These are phyloP conservation scores for Lindgomyces ingoldianus DNA, from an alignment of 495 filamentous ascomycete species.

Conservation along the genomic window DNA sequence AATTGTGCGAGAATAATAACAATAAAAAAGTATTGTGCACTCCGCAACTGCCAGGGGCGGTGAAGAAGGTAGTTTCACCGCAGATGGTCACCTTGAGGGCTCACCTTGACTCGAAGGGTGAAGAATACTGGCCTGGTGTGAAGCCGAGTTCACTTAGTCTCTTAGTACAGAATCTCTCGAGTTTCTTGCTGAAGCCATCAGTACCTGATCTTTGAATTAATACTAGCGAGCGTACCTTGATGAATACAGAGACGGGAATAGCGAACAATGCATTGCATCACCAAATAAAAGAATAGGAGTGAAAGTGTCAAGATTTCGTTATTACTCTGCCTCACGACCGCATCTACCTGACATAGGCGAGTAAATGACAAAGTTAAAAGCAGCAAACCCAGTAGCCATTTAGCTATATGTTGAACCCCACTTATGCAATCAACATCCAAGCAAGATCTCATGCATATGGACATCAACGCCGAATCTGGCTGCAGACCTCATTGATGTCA, in stretches of 20 bases:
- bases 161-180: too few relatives aligned
- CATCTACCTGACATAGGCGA: constrained; percentile 9
- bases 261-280: too few relatives aligned
- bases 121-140: too few relatives aligned
- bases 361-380: constrained; percentile 2
- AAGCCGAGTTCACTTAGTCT: too few relatives aligned
- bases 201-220: too few relatives aligned
- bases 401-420: constrained; percentile 10
- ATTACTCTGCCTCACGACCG: not conserved
- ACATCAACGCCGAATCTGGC: constrained; percentile 1
- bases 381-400: not conserved
- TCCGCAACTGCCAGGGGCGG: not conserved
- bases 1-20: constrained; percentile 5
- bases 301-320: not conserved
- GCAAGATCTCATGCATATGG: constrained; percentile 2
- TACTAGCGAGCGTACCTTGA: too few relatives aligned
- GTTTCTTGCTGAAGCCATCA: too few relatives aligned
- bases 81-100: too few relatives aligned
- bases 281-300: not conserved
- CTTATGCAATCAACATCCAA: constrained; percentile 15
- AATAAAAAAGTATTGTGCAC: not conserved
- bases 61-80: not conserved
- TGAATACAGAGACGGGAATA: too few relatives aligned
- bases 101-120: too few relatives aligned
- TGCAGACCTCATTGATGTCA: constrained; percentile 8